These are phyloP conservation scores for Dionaea muscipula DNA, from an alignment of 179 eudicot species.

Conservation along the genomic window DNA sequence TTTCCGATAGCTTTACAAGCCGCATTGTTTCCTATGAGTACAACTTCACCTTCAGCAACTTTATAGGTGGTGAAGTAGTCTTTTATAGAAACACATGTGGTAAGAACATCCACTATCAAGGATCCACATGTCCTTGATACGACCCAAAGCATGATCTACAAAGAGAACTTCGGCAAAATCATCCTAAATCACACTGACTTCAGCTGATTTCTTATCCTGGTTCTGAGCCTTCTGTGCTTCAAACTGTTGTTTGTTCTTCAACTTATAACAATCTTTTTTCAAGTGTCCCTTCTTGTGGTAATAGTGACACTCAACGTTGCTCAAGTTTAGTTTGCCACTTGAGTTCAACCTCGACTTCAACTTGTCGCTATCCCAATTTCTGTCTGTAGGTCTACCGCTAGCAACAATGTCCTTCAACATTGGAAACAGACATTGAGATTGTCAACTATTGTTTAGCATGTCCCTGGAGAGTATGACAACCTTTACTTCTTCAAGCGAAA, in stretches of 20 bases:
- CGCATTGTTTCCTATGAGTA: not conserved
- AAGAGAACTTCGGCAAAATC: not conserved
- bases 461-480: not conserved
- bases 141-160: not conserved
- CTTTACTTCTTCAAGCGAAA: too few species aligned
- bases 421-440: too few species aligned
- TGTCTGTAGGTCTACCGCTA: not conserved
- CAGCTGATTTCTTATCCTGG: not conserved
- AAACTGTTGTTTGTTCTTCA: not conserved
- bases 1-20: not conserved
- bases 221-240: not conserved
- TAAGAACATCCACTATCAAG: not conserved
- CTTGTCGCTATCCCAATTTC: not conserved
- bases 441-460: not conserved
- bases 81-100: not conserved
- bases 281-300: not conserved
- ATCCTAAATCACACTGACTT: not conserved
- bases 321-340: not conserved
- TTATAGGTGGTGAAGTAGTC: not conserved
- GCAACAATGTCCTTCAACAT: too few species aligned
- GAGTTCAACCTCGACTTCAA: not conserved
- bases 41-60: too few species aligned
- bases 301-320: not conserved
- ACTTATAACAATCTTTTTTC: not conserved
- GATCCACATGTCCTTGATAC: not conserved